Evolutionary conservation across 768 basidiomycete species (phyloP), one percentile per base, ranked within the genome.

Genomic region (Thelephora aurantiotincta): DNA sequence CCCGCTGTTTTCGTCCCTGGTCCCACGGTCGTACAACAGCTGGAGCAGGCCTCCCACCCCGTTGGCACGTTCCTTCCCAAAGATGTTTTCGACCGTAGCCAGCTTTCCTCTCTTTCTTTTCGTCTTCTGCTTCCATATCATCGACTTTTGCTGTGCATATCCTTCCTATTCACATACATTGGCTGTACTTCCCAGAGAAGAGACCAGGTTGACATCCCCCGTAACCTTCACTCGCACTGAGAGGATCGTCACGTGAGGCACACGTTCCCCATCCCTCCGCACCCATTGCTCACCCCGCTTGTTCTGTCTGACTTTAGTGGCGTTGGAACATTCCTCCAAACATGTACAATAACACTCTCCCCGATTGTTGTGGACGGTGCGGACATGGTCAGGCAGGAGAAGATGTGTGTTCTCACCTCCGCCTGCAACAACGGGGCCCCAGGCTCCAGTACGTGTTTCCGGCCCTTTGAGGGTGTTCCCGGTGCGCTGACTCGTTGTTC

Each of bases 321-420:
- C 38, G 44, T 47, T 12, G 67, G 65, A 0, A 51, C 57, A 1
- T 62, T 65, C 57, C 57, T 59, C n/a, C 55, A 67, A 55, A 61
- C 55, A 2, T 69, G 68, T 48, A 56, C 37, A 2, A 57, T 68
- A 43, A 64, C 59, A 1, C 54, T 69, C 22, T 60, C 64, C 2
- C 68, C 67, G 2, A 54, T 63, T 22, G 56, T 52, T 1, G 64
- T 55, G 30, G 18, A 41, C 11, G 56, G 59, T 26, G 65, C 61
- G 23, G 48, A 65, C 33, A 48, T 51, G 20, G 48, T 61, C 22
- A 60, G 66, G 20, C 55, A 61, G 44, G 63, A 65, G 51, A 57
- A 54, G 44, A 60, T 57, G 53, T 45, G 48, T 26, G 37, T 52
- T 23, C 26, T 49, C 12, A 30, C 54, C 6, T 34, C 48, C 35